Base-by-base conservation (phyloP, 148 eudicot genomes). In the Fagopyrum tataricum region DNA sequence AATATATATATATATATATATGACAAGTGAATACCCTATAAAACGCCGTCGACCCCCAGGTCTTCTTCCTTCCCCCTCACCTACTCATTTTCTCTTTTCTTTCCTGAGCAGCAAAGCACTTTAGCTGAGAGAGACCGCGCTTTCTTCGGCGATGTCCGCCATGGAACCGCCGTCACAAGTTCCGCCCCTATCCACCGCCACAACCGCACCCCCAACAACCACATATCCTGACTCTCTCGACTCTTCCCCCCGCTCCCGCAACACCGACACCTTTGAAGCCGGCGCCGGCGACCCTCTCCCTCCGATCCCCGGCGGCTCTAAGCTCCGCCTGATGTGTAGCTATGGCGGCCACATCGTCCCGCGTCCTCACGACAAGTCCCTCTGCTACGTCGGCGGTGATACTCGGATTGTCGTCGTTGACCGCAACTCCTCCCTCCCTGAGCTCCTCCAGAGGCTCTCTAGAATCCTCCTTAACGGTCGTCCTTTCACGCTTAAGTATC, bases 311-410 rank as follows among this genome's bases (percentile, higher is more conserved):
- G 44, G 58, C 71, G 61, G 21, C 39, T 62, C 78, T 0, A 88
- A 92, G 77, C 80, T 92, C 78, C 91, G 97, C 3, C 84, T 92
- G 4, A 88, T 92, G 96, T 90, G 92, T 82, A 90, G 96, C 80
- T 90, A 88, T 59, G 90, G 90, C 73, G 97, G 97, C 8, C 97
- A 90, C 81, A 92, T 92, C 49, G 69, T 92, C 72, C 97, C 96
- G 3, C 95, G 97, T 26, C 96, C 92, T 0, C 91, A 85, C 79
- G 97, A 92, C 66, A 92, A 90, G 64, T 73, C 86, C 4, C 92
- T 92, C 73, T 88, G 91, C 76, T 92, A 92, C 85, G 84, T 84
- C 75, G 96, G 97, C 49, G 97, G 97, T 8, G 92, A 90, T n/a
- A 92, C 97, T 10, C 87, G 95, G 21, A 88, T 92, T 78, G 81